These are phyloP conservation scores for Corchorus olitorius DNA, from an alignment of 345 rosid genomes.

Conservation along the genomic window DNA sequence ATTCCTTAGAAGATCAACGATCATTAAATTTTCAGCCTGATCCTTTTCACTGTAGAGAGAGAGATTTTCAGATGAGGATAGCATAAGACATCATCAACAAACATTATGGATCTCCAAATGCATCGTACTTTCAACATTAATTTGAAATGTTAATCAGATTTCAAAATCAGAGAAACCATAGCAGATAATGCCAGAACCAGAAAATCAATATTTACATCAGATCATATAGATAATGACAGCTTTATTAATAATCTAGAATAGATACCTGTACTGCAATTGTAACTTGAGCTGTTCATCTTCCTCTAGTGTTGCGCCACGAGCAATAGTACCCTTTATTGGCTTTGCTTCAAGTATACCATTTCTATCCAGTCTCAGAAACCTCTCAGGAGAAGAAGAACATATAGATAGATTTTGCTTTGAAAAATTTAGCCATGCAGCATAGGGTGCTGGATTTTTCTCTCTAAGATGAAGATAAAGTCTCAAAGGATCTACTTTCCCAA, in stretches of 20 bases:
- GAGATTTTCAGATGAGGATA: neutral
- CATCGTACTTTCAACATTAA: neutral
- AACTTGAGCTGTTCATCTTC: conserved; percentile 70
- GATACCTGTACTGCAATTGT: conserved; percentile 72
- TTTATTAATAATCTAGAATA: neutral
- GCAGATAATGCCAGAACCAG: neutral
- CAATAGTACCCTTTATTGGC: conserved; percentile 90
- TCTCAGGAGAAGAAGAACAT: conserved; percentile 95
- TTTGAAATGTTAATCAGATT: neutral
- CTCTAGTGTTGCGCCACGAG: conserved; percentile 74
- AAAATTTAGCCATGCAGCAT: conserved; percentile 93
- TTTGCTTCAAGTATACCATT: conserved; percentile 75
- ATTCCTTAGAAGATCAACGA: conserved; percentile 91
- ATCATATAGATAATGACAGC: neutral
- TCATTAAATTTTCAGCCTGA: conserved; percentile 98
- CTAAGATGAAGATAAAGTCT: conserved; percentile 83
- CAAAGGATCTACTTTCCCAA: conserved; percentile 60
- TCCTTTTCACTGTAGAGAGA: conserved; percentile 77
- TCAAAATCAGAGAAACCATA: neutral
- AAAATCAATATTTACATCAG: neutral
- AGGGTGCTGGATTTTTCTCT: conserved; percentile 91
- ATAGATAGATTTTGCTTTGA: conserved; percentile 60
- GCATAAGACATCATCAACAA: neutral
- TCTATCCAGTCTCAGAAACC: conserved; percentile 78
- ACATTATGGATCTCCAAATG: neutral